A percentile compares a stretch with the other conserved stretches of the same genome.
phyloP scores from a whole-genome alignment of 106 monocot species.

The Dendrobium catenatum region DNA sequence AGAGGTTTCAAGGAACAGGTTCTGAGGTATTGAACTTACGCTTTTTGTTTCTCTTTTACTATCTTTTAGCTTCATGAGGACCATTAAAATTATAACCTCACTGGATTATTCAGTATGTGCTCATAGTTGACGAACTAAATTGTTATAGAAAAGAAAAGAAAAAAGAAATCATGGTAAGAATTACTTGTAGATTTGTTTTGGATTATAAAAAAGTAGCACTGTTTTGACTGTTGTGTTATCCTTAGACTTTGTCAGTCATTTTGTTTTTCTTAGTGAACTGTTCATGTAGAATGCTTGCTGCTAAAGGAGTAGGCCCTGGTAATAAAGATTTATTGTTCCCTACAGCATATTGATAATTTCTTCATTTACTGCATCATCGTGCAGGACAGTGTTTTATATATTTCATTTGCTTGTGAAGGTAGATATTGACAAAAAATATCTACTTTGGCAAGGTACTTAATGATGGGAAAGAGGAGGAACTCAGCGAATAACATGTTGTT shows the following conservation, averaged over 20 bases:
- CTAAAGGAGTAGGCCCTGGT: not conserved
- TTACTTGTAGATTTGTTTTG: not conserved
- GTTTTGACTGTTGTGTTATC: not conserved
- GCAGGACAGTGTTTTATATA: not conserved
- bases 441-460: not conserved
- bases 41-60: slow-evolving; percentile 4
- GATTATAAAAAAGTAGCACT: not conserved
- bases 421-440: too few relatives aligned
- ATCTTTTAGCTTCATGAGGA: not conserved
- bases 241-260: not conserved
- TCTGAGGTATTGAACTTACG: slow-evolving; percentile 65
- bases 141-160: too few relatives aligned
- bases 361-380: not conserved
- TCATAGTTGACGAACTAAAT: not conserved
- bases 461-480: too few relatives aligned
- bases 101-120: not conserved
- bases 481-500: too few relatives aligned
- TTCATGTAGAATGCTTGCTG: not conserved
- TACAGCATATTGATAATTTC: not conserved
- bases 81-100: not conserved
- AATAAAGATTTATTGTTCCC: too few relatives aligned
- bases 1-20: slow-evolving; percentile 63
- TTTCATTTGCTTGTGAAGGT: not conserved
- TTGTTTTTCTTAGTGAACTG: not conserved
- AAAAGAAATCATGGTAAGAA: not conserved